Base-by-base conservation (phyloP, 2,329 filamentous ascomycete genomes). In the Pseudogymnoascus sp. region DNA sequence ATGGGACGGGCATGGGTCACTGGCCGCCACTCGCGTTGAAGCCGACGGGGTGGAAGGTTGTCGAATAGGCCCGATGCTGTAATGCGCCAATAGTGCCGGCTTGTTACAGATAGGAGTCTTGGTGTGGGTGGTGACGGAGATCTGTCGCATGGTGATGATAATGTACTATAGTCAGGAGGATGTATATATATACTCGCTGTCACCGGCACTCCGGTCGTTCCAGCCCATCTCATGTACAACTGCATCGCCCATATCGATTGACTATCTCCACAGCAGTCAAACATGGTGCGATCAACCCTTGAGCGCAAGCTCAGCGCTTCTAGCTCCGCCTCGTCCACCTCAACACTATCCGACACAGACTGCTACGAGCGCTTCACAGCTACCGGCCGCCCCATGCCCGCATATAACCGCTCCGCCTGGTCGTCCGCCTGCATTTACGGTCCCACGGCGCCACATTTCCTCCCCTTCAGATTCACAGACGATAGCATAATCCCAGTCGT, bases 401-500 rank as follows among this genome's bases (percentile, higher is more conserved):
- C 10, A n/a, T 67, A 65, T 58, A 65, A 65, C 52, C 21, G 36
- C 5, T 63, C 37, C 35, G 42, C 52, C 0, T 63, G 66, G 8
- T 58, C 61, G 9, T 64, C 60, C 10, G 62, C 70, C 33, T 36
- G 35, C 21, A 65, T 69, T 64, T 66, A 63, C 60, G 48, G 48
- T 5, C 48, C 48, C n/a, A 60, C 45, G 2, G 48, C 66, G 9
- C 70, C 69, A 0, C 65, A 68, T n/a, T 62, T 71, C 10, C 61
- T 71, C 10, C 69, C 65, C 2, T 64, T 61, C 35, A 62, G 64
- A 8, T 67, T 69, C 40, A 71, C 69, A 15, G 70, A 72, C 39
- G 70, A 72, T 13, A 67, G 65, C n/a, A 67, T 72, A 33, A 70
- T 72, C 9, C 70, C 70, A 2, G 70, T 68, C 0, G 70, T 72